Conservation (phyloP, 192 early-diverging fungal species). For the Haplosporangium gracile region DNA sequence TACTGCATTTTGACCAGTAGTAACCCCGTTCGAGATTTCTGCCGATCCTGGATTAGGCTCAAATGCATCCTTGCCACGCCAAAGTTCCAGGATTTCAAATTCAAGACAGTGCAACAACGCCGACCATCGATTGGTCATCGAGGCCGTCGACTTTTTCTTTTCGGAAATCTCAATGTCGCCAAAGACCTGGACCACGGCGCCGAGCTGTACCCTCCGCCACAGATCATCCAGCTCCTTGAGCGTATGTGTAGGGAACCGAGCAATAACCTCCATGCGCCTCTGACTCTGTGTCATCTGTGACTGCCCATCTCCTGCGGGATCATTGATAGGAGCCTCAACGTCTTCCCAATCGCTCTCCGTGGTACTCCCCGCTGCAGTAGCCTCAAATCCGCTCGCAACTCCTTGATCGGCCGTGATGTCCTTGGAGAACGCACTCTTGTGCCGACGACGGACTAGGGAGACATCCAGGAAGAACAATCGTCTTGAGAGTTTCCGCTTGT, state of each 20-base stretch:
- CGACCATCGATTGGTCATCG: conserved; percentile 13
- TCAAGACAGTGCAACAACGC: conserved; percentile 42
- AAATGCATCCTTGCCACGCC: conserved; percentile 39
- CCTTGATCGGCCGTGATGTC: neutral
- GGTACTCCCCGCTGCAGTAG: neutral
- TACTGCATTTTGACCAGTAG: neutral
- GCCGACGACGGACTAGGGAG: conserved; percentile 5
- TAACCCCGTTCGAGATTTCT: neutral
- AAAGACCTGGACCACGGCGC: conserved; percentile 27
- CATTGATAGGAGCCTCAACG: neutral
- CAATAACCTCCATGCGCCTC: conserved; percentile 41
- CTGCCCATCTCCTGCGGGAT: neutral
- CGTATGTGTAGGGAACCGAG: conserved; percentile 27
- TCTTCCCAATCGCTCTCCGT: conserved; percentile 31
- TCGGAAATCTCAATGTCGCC: conserved; percentile 53
- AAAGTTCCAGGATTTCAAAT: conserved; percentile 35
- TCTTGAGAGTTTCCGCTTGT: conserved; percentile 45
- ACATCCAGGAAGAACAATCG: conserved; percentile 47
- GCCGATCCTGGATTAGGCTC: conserved; percentile 39
- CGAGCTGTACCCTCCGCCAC: conserved; percentile 40
- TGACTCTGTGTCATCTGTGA: neutral
- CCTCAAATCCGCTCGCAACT: neutral
- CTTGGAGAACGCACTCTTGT: neutral
- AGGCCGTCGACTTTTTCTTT: neutral
- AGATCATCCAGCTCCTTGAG: conserved; percentile 42